These are phyloP conservation scores for Solanum hybrid DNA, from an alignment of 305 asterid genomes.

Conservation along the genomic window DNA sequence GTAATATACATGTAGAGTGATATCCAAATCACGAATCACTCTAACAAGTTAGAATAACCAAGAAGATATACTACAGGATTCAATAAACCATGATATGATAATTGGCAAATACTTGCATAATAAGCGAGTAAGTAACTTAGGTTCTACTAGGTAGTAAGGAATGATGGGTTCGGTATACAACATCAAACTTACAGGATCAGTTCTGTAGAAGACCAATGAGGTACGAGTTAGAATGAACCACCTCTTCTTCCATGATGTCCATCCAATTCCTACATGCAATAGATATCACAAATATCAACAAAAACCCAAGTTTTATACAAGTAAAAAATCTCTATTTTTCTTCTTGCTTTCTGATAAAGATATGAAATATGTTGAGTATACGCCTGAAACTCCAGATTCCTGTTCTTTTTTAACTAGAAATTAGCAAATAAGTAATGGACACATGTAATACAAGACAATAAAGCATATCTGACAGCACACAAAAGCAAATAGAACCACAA, in stretches of 20 bases:
- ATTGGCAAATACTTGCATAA: background rate
- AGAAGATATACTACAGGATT: background rate
- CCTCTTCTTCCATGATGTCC: slow-evolving; percentile 99
- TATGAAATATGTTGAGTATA: background rate
- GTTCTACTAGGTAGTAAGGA: background rate
- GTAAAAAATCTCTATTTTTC: background rate
- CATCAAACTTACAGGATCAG: slow-evolving; percentile 78
- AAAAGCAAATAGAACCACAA: background rate
- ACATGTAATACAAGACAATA: background rate
- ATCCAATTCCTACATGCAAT: slow-evolving; percentile 70
- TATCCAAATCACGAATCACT: background rate
- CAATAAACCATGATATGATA: background rate
- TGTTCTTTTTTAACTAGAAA: background rate
- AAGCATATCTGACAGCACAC: background rate
- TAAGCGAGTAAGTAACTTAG: background rate
- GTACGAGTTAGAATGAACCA: slow-evolving; percentile 97
- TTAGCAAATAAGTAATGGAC: background rate
- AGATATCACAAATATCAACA: background rate
- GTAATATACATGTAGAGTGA: background rate
- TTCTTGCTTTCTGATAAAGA: background rate
- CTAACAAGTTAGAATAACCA: background rate
- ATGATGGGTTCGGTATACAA: background rate
- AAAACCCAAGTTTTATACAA: background rate
- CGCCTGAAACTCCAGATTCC: background rate
- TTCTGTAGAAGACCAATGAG: slow-evolving; percentile 95